phyloP scores from a whole-genome alignment of 2,329 filamentous ascomycete genomes.

The Talaromyces rugulosus region DNA sequence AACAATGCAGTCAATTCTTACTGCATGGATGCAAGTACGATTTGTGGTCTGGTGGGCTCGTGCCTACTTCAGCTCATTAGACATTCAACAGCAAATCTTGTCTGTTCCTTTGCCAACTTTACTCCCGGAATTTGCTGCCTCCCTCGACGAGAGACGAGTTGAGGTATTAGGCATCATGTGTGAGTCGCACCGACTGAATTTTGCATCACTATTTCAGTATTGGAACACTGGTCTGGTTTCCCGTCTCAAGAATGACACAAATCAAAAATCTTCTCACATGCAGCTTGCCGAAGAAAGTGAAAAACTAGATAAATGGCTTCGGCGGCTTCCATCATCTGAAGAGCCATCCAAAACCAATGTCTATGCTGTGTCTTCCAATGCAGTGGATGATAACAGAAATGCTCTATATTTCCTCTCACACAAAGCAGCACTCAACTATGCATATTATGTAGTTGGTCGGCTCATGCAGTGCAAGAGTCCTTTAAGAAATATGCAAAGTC shows the following conservation, averaged over 20 bases:
- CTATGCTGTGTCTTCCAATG: neutral
- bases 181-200: conserved; percentile 22
- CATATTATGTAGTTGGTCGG: conserved; percentile 20
- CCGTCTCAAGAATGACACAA: neutral
- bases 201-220: conserved; percentile 7
- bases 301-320: conserved; percentile 18
- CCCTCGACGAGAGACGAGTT: conserved; percentile 16
- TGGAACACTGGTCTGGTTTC: neutral
- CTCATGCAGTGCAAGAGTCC: conserved; percentile 20
- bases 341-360: conserved; percentile 9
- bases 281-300: neutral
- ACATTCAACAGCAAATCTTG: conserved; percentile 15
- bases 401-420: conserved; percentile 15
- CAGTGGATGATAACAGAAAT: too few relatives aligned
- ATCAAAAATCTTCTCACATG: neutral
- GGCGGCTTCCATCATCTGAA: conserved; percentile 15
- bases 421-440: conserved; percentile 22
- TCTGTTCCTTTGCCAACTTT: conserved; percentile 12
- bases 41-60: conserved; percentile 25
- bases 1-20: conserved; percentile 10
- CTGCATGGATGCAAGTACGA: conserved; percentile 20
- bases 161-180: conserved; percentile 19
- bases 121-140: neutral
- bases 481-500: conserved; percentile 5
- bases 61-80: conserved; percentile 20